Conservation (phyloP, 2,329 filamentous ascomycete genomes). For the Alternaria angustiovoidea region DNA sequence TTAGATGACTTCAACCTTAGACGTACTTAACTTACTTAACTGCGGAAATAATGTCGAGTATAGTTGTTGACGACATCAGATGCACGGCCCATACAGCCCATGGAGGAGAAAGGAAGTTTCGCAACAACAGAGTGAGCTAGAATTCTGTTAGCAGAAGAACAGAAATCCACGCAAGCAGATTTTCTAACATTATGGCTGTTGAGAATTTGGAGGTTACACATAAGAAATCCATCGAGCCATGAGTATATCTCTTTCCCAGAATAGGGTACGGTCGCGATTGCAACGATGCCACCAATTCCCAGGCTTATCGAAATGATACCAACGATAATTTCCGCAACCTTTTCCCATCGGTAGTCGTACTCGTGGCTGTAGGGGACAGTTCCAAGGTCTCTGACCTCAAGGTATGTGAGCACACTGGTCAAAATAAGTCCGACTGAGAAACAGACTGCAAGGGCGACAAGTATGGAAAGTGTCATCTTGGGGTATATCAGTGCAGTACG, state of each 20-base stretch:
- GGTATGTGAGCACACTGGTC: conserved; percentile 6
- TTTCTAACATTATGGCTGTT: conserved; percentile 6
- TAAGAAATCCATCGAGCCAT: conserved; percentile 14
- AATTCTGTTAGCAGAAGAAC: background rate
- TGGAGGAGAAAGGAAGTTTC: conserved; percentile 9
- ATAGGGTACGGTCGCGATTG: conserved; percentile 13
- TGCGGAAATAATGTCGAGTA: conserved; percentile 9
- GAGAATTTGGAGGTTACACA: conserved; percentile 16
- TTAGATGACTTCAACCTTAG: background rate
- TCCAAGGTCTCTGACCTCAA: conserved; percentile 7
- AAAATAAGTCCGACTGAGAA: conserved; percentile 10
- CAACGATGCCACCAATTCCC: conserved; percentile 1
- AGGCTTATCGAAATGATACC: background rate
- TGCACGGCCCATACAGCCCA: conserved; percentile 10
- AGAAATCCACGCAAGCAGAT: background rate
- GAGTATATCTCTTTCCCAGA: background rate
- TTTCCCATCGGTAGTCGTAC: conserved; percentile 11
- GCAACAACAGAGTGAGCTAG: conserved; percentile 6
- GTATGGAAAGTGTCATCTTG: conserved; percentile 10
- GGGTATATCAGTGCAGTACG: conserved; percentile 4
- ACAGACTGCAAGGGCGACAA: conserved; percentile 9
- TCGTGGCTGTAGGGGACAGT: background rate
- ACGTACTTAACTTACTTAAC: background rate
- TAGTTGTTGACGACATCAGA: conserved; percentile 3
- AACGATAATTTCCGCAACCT: conserved; percentile 2